Evolutionary conservation across 148 eudicot species (phyloP).

Genomic region (Nepenthes gracilis): DNA sequence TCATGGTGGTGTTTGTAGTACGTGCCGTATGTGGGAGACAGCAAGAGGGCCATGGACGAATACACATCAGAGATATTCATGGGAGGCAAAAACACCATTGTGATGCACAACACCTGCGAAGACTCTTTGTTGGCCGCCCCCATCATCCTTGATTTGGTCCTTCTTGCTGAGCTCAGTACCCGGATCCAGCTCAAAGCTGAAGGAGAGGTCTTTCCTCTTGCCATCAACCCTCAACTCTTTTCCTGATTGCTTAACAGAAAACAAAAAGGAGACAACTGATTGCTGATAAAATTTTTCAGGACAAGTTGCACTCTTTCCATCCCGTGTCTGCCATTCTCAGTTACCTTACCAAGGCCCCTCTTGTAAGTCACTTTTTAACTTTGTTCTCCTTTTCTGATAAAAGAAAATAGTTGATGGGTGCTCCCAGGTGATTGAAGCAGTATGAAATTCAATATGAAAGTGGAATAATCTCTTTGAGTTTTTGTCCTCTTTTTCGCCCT

Average conservation of each 20-base stretch:
- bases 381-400: background rate
- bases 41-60: constrained; percentile 99
- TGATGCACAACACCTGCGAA: constrained; percentile 93
- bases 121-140: constrained; percentile 96
- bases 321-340: constrained; percentile 93
- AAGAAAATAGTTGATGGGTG: no score
- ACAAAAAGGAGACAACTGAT: no score
- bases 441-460: no score
- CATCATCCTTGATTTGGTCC: constrained; percentile 85
- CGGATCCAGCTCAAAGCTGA: constrained; percentile 92
- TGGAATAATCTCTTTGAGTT: no score
- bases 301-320: constrained; percentile 89
- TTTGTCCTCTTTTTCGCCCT: no score
- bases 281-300: constrained; percentile 24
- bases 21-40: constrained; percentile 95
- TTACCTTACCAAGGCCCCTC: constrained; percentile 96
- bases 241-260: no score
- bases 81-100: constrained; percentile 92
- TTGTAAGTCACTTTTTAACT: constrained; percentile 38
- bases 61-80: constrained; percentile 96
- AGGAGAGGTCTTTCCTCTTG: constrained; percentile 39
- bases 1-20: constrained; percentile 26
- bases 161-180: constrained; percentile 85
- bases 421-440: no score
- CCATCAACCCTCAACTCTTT: no score